Evolutionary conservation across 139 green algal genomes (phyloP).

Genomic region (Coelastrella sp.): DNA sequence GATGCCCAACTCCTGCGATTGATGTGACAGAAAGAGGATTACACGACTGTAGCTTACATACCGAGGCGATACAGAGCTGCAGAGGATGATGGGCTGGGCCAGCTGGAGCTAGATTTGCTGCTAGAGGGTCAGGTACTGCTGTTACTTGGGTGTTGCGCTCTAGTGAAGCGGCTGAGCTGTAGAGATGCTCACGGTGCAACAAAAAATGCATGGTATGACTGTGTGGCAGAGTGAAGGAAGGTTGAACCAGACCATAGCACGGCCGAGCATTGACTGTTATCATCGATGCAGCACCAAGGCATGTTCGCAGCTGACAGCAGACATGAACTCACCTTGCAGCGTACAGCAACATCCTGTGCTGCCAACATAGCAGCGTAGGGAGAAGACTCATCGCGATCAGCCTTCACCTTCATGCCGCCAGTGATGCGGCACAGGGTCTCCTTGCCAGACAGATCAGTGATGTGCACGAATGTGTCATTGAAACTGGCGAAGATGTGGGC

Average conservation of each 20-base stretch:
- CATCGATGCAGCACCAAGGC: background rate
- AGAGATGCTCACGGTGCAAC: no score
- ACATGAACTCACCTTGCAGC: conserved; percentile 90
- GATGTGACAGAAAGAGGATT: background rate
- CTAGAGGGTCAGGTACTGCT: no score
- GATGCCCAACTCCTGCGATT: conserved; percentile 94
- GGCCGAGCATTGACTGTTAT: background rate
- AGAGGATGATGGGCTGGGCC: no score
- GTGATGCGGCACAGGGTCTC: conserved; percentile 98
- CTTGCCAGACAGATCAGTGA: conserved; percentile 99
- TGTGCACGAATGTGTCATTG: conserved; percentile 99
- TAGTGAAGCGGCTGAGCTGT: no score
- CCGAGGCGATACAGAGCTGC: background rate
- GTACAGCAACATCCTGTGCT: conserved; percentile 96
- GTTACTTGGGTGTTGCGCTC: no score
- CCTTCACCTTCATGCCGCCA: conserved; percentile 99
- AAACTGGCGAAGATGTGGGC: conserved; percentile 99
- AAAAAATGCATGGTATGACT: no score
- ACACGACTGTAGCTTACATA: background rate
- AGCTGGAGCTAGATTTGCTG: no score
- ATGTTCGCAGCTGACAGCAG: background rate
- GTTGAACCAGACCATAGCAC: background rate
- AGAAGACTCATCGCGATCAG: conserved; percentile 98
- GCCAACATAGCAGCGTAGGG: conserved; percentile 99
- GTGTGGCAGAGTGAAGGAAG: background rate